Base-by-base conservation (phyloP, 208 protist species). In the Balamuthia mandrillaris region DNA sequence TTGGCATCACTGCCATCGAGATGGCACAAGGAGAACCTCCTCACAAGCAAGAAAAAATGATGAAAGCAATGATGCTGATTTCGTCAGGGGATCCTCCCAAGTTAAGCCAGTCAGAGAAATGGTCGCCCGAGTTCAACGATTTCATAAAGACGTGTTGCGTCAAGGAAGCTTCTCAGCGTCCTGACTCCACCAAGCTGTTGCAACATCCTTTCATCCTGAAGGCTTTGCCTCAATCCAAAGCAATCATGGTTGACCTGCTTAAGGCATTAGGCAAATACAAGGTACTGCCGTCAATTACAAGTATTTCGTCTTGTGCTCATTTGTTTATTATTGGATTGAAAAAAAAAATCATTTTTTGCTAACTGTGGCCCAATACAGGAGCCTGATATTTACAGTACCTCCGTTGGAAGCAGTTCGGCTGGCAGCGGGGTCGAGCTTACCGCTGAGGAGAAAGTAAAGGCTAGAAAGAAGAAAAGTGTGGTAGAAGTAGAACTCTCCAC, bases 81-180 rank as follows among this genome's bases (percentile, higher is more conserved):
- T 83, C 79, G 45, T 78, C 84, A 29, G 81, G 75, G 21, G 77
- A 82, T 16, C 88, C 88, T 24, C 84, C 90, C 3, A 90, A 66
- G 33, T 54, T 92, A 3, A 27, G 29, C 6, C 45, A 89, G 47
- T 82, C 88, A 6, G 87, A 84, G 21, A 68, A 85, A 31, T 92
- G 88, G 86, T 89, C 88, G 33, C 63, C 65, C 27, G 74, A 77
- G 10, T 89, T 92, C 41, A 87, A 91, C 27, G 63, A 88, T 31
- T 91, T 92, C 37, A 45, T 92, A 7, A 27, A 86, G 1, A 51
- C 65, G 27, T 89, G 84, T 82, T 77, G 91, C 24, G 27, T 79
- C 4, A 91, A 87, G 65, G 87, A 92, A 31, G 84, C 88, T 16
- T 74, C 81, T n/a, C 21, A 88, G 24, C 70, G 88, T 70, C 83